Evolutionary conservation across 495 filamentous ascomycete genomes (phyloP), one percentile per base, ranked within the genome.

Genomic region (Aspergillus sclerotiicarbonarius): DNA sequence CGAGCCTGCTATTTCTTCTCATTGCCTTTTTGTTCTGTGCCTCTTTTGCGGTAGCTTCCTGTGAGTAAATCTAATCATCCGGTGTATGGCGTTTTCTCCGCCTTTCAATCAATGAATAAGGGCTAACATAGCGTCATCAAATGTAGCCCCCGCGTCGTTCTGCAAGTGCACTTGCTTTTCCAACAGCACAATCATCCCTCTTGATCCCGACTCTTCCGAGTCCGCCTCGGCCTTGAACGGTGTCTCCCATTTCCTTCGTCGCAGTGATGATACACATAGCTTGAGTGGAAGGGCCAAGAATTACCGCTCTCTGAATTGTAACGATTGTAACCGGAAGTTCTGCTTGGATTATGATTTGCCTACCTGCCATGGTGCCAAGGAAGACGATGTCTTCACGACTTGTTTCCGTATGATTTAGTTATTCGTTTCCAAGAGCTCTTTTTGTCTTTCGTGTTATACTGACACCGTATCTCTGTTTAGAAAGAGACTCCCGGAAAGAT

Each of bases 151-250:
- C 16, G 89, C 89, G 20, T 90, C 90, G 33, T 98, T 96, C 77
- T 98, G 94, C 85, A 98, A 97, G 87, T 98, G 94, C 74, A 96
- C 89, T 56, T 98, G 94, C 76, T 88, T 89, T 78, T 83, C 84
- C 53, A 96, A 97, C 76, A 90, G 85, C 78, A 96, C 89, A 56
- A 91, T 98, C 59, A 96, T 98, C 67, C 69, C 77, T 54, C 71
- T 73, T 46, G 62, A 74, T 39, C 66, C 68, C 25, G 64, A 56
- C 15, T 68, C 72, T 29, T 59, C 66, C 46, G 66, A 63, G 48
- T 62, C 69, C 25, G 25, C 16, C 46, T 62, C 60, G 44, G 61
- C 65, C 10, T 47, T 63, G 12, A 51, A 66, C 53, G 62, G 63
- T 64, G 47, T 63, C 44, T 51, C 74, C 65, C 54, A 64, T 58